Evolutionary conservation across 208 protist species (phyloP), one percentile per base, ranked within the genome.

Genomic region (Wallacemonas sp.): DNA sequence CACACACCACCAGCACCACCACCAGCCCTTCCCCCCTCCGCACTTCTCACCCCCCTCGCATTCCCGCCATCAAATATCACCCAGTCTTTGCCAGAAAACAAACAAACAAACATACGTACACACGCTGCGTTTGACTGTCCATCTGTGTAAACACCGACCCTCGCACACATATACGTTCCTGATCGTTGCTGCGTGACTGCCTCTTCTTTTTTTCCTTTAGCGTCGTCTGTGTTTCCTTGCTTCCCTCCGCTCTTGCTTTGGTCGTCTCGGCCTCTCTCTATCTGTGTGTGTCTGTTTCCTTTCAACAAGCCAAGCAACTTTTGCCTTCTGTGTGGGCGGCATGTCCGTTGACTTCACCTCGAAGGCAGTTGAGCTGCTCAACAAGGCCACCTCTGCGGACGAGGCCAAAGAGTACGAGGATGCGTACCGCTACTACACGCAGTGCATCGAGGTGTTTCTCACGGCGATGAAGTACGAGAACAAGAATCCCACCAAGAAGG

Each of bases 391-490:
- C 30, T 76, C 79, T 50, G 68, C 82, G 34, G 97, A 99, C 76
- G 81, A 95, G 52, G 71, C 73, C 32, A 95, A 98, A 59, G 89
- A 98, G 39, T 98, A 98, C 67, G 83, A 94, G 12, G 85, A 98
- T 62, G 97, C 97, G 46, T 91, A 97, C 64, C 74, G 71, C 22
- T 84, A 85, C 71, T 99, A 99, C 83, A 93, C 92, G 59, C 78
- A 98, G 71, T 91, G 86, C 12, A 85, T 99, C 42, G 94, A 99
- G 12, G 93, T 95, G 32, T 98, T 99, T 62, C 74, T 98, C 52
- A 97, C 85, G 3, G 95, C 92, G 37, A 87, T 98, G 30, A 98
- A 98, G 85, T 97, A 98, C 85, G 88, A 91, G 64, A 92, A 87
- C 32, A 96, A 98, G 78, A 98, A 95, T 57, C 81, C 79, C 46